phyloP scores from a whole-genome alignment of 345 rosid species.

The Eucalyptus globulus region DNA sequence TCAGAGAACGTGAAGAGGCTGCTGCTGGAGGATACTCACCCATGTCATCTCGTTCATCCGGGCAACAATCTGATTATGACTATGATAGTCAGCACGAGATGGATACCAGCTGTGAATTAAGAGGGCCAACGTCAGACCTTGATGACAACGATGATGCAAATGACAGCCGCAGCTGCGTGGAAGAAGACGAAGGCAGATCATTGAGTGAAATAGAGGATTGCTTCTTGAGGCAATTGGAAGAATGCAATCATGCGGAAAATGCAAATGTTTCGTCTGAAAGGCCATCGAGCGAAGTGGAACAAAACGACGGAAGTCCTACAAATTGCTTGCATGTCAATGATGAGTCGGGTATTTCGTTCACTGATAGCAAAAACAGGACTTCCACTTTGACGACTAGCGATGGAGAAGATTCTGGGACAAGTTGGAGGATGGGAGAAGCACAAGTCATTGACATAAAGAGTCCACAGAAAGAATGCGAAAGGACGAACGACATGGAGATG shows the following conservation, averaged over 20 bases:
- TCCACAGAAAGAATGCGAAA: conserved; percentile 1
- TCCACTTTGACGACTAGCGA: conserved; percentile 6
- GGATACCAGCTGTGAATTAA: conserved; percentile 70
- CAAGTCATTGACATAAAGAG: not conserved
- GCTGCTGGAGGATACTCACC: conserved; percentile 64
- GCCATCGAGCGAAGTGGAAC: not conserved
- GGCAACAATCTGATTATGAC: conserved; percentile 43
- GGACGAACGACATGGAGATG: conserved; percentile 4
- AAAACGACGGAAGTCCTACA: conserved; percentile 7
- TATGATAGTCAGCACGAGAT: conserved; percentile 68
- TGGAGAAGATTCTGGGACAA: conserved; percentile 6
- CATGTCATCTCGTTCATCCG: conserved; percentile 46
- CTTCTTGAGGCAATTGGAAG: conserved; percentile 51
- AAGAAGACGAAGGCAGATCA: conserved; percentile 42
- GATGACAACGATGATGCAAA: conserved; percentile 26
- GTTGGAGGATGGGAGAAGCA: not conserved
- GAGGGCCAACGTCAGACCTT: conserved; percentile 36
- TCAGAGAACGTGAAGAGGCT: conserved; percentile 68
- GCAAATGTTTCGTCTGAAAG: not conserved
- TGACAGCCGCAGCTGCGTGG: conserved; percentile 18
- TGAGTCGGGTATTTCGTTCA: conserved; percentile 25
- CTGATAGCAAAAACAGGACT: conserved; percentile 34
- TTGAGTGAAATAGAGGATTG: conserved; percentile 51
- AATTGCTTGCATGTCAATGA: conserved; percentile 12
- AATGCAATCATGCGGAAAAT: not conserved